Conservation (phyloP, 139 green algal genomes). For the Micromonas pusilla region DNA sequence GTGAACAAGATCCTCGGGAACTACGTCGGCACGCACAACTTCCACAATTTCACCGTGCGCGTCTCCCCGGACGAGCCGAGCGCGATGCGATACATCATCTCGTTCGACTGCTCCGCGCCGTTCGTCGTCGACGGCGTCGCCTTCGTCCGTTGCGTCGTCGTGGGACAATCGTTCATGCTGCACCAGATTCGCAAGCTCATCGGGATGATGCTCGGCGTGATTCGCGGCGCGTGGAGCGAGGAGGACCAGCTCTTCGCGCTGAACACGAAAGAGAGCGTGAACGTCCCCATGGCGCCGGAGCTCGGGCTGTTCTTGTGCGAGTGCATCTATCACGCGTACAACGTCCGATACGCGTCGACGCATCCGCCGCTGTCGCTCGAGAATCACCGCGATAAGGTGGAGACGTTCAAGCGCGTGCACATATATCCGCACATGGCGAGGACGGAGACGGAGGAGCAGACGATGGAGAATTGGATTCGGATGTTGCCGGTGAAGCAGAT, state of each 20-base stretch:
- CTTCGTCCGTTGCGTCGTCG: conserved; percentile 43
- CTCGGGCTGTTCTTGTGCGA: conserved; percentile 76
- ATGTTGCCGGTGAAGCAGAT: background rate
- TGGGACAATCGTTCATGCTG: conserved; percentile 88
- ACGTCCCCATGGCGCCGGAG: conserved; percentile 73
- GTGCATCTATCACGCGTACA: conserved; percentile 61
- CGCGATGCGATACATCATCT: conserved; percentile 63
- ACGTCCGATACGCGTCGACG: conserved; percentile 33
- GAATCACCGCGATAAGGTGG: conserved; percentile 28
- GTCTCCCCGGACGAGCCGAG: conserved; percentile 19
- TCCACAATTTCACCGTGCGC: conserved; percentile 78
- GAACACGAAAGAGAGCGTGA: conserved; percentile 34
- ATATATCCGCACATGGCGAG: conserved; percentile 69
- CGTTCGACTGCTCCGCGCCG: conserved; percentile 40
- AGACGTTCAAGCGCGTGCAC: conserved; percentile 38
- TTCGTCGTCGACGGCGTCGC: conserved; percentile 39
- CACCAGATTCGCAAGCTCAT: conserved; percentile 93
- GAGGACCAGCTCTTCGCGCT: conserved; percentile 42
- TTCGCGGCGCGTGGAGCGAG: conserved; percentile 36
- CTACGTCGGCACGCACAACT: conserved; percentile 86
- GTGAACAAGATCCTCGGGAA: conserved; percentile 62
- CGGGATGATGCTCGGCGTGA: conserved; percentile 64
- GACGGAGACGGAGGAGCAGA: conserved; percentile 36
- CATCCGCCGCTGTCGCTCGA: conserved; percentile 30
- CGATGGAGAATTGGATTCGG: conserved; percentile 32